phyloP scores from a whole-genome alignment of 1,284 basidiomycete species.

The Apiotrichum gamsii region DNA sequence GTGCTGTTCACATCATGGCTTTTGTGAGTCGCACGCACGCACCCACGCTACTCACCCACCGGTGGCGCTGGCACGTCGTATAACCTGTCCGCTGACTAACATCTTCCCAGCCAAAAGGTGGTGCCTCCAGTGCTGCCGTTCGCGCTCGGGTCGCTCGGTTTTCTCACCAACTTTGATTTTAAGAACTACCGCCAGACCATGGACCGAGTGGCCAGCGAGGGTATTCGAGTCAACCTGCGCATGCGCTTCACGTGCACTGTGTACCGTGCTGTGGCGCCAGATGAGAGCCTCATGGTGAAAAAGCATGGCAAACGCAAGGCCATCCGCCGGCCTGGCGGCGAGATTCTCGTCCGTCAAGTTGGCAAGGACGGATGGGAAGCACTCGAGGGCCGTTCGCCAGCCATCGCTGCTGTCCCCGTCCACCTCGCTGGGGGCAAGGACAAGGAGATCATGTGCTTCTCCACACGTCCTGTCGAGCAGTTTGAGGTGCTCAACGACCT shows the following conservation, averaged over 20 bases:
- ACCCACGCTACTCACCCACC: too few relatives aligned
- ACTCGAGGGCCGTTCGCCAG: conserved; percentile 59
- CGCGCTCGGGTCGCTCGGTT: conserved; percentile 95
- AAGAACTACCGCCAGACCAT: conserved; percentile 78
- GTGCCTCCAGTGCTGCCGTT: conserved; percentile 97
- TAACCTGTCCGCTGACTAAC: neutral
- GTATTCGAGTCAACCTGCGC: conserved; percentile 92
- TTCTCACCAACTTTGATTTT: conserved; percentile 98
- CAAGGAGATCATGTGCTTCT: conserved; percentile 97
- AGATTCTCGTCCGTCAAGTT: conserved; percentile 87
- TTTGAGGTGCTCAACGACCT: conserved; percentile 98
- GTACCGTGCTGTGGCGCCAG: conserved; percentile 75
- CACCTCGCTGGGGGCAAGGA: conserved; percentile 55
- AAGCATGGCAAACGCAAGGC: conserved; percentile 60
- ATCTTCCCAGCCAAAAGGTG: conserved; percentile 62
- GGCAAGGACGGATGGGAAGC: conserved; percentile 90
- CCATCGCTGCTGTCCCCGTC: neutral
- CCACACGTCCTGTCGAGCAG: conserved; percentile 87
- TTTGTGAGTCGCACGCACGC: conserved; percentile 55
- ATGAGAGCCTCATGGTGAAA: conserved; percentile 49
- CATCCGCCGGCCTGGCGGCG: conserved; percentile 82
- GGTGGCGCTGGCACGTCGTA: too few relatives aligned
- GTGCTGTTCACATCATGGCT: conserved; percentile 99
- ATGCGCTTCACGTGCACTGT: conserved; percentile 99
- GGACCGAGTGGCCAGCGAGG: conserved; percentile 82